Evolutionary conservation across 345 rosid genomes (phyloP).

Genomic region (Euphorbia tirucalli): DNA sequence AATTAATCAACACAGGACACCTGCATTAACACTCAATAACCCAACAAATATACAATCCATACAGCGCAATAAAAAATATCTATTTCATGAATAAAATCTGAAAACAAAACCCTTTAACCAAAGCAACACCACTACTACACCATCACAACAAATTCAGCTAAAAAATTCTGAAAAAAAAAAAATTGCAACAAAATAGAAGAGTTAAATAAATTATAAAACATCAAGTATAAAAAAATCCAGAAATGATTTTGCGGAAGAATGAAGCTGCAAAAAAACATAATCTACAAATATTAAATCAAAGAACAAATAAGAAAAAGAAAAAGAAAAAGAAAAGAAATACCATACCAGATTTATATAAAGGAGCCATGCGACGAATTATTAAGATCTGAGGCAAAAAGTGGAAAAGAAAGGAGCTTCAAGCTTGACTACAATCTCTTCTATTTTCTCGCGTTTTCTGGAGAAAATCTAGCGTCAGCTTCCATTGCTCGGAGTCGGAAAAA

Average conservation of each 20-base stretch:
- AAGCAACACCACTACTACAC: no score
- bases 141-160: conserved; percentile 3
- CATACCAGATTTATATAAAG: neutral
- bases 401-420: neutral
- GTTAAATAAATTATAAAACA: neutral
- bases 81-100: neutral
- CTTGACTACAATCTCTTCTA: neutral
- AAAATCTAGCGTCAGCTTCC: conserved; percentile 12
- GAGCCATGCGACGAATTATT: neutral
- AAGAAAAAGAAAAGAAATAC: neutral
- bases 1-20: no score
- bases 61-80: neutral
- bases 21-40: neutral
- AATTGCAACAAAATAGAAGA: no score
- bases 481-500: neutral
- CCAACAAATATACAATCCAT: neutral
- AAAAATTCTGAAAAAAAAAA: neutral
- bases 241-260: neutral
- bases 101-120: neutral
- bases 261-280: neutral
- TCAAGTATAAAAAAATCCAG: neutral
- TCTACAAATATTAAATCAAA: neutral
- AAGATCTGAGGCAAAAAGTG: neutral
- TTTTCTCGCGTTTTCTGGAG: conserved; percentile 9
- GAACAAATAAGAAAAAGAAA: neutral